Evolutionary conservation across 805 yeast genomes (phyloP).

Genomic region (Metschnikowia baotianmanensis): DNA sequence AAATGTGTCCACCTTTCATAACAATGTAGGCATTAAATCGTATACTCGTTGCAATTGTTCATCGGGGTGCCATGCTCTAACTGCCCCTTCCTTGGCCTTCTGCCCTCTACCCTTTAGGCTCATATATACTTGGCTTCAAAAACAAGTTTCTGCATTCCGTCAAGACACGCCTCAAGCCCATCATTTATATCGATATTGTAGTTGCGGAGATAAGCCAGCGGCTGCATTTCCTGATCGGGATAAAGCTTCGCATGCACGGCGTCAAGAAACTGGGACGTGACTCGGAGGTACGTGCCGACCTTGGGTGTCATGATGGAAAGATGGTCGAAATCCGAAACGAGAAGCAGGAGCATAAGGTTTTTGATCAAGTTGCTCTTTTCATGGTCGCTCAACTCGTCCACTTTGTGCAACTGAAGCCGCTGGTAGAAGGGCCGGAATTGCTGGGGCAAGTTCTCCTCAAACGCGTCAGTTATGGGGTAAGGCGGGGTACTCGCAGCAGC

Average conservation of each 20-base stretch:
- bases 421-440: slow-evolving; percentile 26
- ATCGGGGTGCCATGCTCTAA: too few species aligned
- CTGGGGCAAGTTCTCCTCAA: slow-evolving; percentile 18
- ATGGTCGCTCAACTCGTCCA: slow-evolving; percentile 28
- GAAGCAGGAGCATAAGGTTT: slow-evolving; percentile 32
- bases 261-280: slow-evolving; percentile 31
- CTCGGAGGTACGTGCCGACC: slow-evolving; percentile 27
- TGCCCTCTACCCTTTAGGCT: not conserved
- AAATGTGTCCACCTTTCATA: too few species aligned
- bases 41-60: not conserved
- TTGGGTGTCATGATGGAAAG: slow-evolving; percentile 27
- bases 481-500: too few species aligned
- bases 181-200: slow-evolving; percentile 13
- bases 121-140: not conserved
- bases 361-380: slow-evolving; percentile 34
- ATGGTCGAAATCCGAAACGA: slow-evolving; percentile 30
- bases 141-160: slow-evolving; percentile 20
- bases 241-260: slow-evolving; percentile 30
- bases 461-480: slow-evolving; percentile 7
- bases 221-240: slow-evolving; percentile 19
- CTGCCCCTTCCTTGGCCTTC: too few species aligned
- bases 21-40: not conserved
- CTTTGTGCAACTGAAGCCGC: slow-evolving; percentile 25
- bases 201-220: slow-evolving; percentile 29
- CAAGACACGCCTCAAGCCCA: slow-evolving; percentile 25